A percentile compares a stretch with the other conserved stretches of the same genome.
Evolutionary conservation across 352 stramenopile genomes (phyloP).

Genomic region (Pythium chondricola): DNA sequence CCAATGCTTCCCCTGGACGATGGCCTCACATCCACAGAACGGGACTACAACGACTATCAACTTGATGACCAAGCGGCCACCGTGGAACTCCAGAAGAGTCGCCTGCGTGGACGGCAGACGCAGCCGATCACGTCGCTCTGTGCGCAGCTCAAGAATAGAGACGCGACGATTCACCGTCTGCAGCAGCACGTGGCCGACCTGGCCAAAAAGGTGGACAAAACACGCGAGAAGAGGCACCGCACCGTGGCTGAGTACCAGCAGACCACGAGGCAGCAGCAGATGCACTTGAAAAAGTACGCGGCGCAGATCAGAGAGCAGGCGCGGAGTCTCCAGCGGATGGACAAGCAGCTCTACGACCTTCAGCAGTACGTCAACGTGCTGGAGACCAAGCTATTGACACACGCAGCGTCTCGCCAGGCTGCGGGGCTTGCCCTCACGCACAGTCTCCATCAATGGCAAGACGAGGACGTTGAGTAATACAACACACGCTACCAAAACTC

Average conservation of each 20-base stretch:
- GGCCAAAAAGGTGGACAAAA: conserved; percentile 16
- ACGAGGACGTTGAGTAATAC: not conserved
- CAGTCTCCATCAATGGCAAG: not conserved
- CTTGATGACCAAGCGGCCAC: not conserved
- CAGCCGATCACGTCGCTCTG: conserved; percentile 35
- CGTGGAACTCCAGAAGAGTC: not conserved
- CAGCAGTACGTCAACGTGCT: conserved; percentile 11
- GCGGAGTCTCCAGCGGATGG: not conserved
- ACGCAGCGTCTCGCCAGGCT: not conserved
- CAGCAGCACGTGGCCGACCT: conserved; percentile 26
- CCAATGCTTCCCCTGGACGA: conserved; percentile 5
- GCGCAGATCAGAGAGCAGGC: conserved; percentile 1
- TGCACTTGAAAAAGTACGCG: conserved; percentile 32
- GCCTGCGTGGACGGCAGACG: conserved; percentile 10
- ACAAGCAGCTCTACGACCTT: not conserved
- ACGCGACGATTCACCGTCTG: conserved; percentile 26
- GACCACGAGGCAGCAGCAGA: conserved; percentile 22
- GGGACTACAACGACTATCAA: conserved; percentile 5
- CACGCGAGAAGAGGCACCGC: conserved; percentile 23
- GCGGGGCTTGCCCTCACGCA: not conserved
- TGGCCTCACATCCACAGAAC: not conserved
- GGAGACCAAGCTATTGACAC: conserved; percentile 10
- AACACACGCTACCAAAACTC: too few species aligned
- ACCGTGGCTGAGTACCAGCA: conserved; percentile 25
- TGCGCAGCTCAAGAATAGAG: conserved; percentile 28